Percentiles rank a stretch among this genome's conserved stretches.
These are phyloP conservation scores for Dictyostelium brefeldianum DNA, from an alignment of 78 protist genomes.

Conservation along the genomic window DNA sequence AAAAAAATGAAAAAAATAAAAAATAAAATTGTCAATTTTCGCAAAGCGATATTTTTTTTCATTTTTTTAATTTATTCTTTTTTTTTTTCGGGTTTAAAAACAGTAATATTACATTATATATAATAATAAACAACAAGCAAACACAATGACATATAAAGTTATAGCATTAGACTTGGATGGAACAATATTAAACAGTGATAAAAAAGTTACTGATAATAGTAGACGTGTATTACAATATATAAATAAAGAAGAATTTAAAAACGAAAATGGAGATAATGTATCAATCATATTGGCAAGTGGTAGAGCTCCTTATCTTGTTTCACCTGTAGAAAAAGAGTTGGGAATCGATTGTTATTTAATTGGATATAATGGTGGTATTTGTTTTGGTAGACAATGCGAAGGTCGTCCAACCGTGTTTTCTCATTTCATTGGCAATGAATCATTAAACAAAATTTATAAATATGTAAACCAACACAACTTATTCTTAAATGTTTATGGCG, in stretches of 20 bases:
- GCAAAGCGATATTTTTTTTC: too few species aligned
- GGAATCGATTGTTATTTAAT: conserved; percentile 53
- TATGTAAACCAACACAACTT: conserved; percentile 42
- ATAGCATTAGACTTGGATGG: conserved; percentile 75
- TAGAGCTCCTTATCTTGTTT: conserved; percentile 54
- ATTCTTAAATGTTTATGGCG: conserved; percentile 55
- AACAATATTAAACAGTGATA: conserved; percentile 50
- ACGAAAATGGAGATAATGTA: background rate
- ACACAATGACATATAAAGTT: conserved; percentile 11
- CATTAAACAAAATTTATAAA: background rate
- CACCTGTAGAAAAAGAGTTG: conserved; percentile 18
- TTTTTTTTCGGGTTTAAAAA: too few species aligned
- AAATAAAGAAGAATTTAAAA: background rate
- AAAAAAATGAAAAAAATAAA: too few species aligned
- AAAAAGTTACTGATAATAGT: conserved; percentile 60
- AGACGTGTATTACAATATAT: conserved; percentile 51
- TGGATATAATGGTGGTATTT: conserved; percentile 66
- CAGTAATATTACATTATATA: background rate
- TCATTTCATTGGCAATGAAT: background rate
- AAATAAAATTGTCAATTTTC: too few species aligned
- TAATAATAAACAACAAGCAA: background rate
- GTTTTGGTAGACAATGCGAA: conserved; percentile 18
- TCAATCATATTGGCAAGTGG: conserved; percentile 43
- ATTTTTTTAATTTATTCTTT: too few species aligned
- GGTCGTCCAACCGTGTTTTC: conserved; percentile 22